These are phyloP conservation scores for Malassezia sympodialis DNA, from an alignment of 1,284 basidiomycete species.

Conservation along the genomic window DNA sequence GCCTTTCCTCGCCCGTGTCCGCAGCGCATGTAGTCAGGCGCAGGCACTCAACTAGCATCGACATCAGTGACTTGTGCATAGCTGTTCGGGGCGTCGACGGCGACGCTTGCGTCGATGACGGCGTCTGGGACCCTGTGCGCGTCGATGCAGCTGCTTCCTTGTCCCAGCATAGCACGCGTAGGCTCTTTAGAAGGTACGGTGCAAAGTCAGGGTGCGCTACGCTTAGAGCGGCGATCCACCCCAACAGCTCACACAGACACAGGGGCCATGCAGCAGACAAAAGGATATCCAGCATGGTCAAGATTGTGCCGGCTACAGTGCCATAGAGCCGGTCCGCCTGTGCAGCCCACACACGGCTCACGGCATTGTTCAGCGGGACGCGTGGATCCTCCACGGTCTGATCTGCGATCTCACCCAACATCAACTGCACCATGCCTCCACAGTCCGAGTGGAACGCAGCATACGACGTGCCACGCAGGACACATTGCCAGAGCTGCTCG, in stretches of 20 bases:
- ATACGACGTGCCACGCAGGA: constrained; percentile 7
- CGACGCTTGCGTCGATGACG: background rate
- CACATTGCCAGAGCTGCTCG: constrained; percentile 4
- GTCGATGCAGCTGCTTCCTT: background rate
- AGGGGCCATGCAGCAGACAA: background rate
- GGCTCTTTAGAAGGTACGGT: background rate
- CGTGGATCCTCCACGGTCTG: too few species aligned
- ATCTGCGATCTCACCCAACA: background rate
- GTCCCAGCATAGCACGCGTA: background rate
- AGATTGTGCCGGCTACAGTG: constrained; percentile 22
- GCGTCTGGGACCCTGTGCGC: background rate
- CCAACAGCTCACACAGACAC: constrained; percentile 19
- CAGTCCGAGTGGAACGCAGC: constrained; percentile 8
- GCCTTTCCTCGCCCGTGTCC: background rate
- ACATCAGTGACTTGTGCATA: constrained; percentile 1
- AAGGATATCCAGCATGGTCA: constrained; percentile 22
- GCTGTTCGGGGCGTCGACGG: background rate
- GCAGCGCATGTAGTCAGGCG: background rate
- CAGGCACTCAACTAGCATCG: constrained; percentile 23
- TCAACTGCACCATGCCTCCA: constrained; percentile 1
- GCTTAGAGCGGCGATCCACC: constrained; percentile 10
- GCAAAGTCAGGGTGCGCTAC: constrained; percentile 10
- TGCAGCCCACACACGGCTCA: constrained; percentile 6
- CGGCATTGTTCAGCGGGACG: background rate
- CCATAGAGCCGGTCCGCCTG: constrained; percentile 21